Evolutionary conservation across 306 rosid genomes (phyloP).

Genomic region (Acacia crassicarpa): DNA sequence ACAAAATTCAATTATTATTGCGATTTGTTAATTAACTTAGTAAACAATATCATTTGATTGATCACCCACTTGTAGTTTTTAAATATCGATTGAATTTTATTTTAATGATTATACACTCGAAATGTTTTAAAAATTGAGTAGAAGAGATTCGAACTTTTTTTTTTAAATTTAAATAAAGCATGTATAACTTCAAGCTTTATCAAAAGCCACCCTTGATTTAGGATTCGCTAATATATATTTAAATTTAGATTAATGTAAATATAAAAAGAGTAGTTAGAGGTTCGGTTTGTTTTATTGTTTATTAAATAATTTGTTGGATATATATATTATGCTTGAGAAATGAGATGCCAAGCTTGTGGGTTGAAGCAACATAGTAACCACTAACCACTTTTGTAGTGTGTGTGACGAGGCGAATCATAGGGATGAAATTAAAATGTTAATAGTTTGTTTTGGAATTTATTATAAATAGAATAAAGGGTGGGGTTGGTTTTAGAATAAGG

Average conservation of each 20-base stretch:
- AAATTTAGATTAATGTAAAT: not conserved
- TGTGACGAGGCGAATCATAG: slow-evolving; percentile 6
- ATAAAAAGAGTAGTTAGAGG: not conserved
- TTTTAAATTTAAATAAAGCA: not conserved
- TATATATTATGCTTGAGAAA: not conserved
- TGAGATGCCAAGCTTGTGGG: slow-evolving; percentile 38
- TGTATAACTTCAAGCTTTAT: not conserved
- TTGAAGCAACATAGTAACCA: slow-evolving; percentile 28
- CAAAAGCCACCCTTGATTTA: not conserved
- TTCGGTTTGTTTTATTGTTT: not conserved
- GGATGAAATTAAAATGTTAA: slow-evolving; percentile 22
- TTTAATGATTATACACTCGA: not conserved
- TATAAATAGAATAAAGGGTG: not conserved
- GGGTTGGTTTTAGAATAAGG: slow-evolving; percentile 20
- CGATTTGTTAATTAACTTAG: not conserved
- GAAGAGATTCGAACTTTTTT: not conserved
- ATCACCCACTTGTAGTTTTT: not conserved
- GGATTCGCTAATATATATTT: not conserved
- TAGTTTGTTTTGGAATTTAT: not conserved
- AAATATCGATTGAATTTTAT: not conserved
- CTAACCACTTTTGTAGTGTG: slow-evolving; percentile 18
- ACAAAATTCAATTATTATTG: not conserved
- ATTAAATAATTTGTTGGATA: not conserved
- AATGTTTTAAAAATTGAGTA: not conserved
- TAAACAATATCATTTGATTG: not conserved